phyloP scores from a whole-genome alignment of 108 stramenopile genomes.

The Halocafeteria seosinensis region DNA sequence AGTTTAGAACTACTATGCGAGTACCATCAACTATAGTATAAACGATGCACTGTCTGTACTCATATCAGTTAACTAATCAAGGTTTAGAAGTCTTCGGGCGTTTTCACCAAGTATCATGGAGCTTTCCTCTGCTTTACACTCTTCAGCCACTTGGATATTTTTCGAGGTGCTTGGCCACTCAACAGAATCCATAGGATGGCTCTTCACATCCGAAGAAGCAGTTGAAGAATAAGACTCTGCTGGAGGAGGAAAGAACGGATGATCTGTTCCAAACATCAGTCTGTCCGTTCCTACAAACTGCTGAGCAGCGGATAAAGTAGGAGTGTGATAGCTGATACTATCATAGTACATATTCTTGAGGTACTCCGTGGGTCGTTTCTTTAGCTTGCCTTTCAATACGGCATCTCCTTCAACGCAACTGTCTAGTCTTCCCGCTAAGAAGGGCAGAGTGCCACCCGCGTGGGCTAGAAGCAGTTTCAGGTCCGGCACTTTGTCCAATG shows the following conservation, averaged over 20 bases:
- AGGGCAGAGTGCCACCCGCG: conserved; percentile 21
- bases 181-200: too few relatives aligned
- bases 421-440: conserved; percentile 18
- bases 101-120: too few relatives aligned
- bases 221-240: too few relatives aligned
- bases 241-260: conserved; percentile 22
- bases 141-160: too few relatives aligned
- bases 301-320: neutral
- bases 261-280: conserved; percentile 18
- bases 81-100: too few relatives aligned
- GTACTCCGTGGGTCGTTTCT: conserved; percentile 9
- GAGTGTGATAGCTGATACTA: neutral
- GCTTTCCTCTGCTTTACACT: too few relatives aligned
- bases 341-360: conserved; percentile 12
- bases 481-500: conserved; percentile 8
- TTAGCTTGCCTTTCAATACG: neutral
- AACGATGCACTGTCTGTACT: too few relatives aligned
- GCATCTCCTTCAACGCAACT: conserved; percentile 16
- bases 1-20: too few relatives aligned
- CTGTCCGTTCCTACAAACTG: conserved; percentile 8
- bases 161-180: too few relatives aligned
- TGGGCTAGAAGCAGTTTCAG: conserved; percentile 19
- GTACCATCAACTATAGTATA: too few relatives aligned
- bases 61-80: too few relatives aligned
- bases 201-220: too few relatives aligned